Percentiles rank a stretch among this genome's conserved stretches.
Conservation (phyloP, 805 yeast genomes). For the Scheffersomyces ergatensis region DNA sequence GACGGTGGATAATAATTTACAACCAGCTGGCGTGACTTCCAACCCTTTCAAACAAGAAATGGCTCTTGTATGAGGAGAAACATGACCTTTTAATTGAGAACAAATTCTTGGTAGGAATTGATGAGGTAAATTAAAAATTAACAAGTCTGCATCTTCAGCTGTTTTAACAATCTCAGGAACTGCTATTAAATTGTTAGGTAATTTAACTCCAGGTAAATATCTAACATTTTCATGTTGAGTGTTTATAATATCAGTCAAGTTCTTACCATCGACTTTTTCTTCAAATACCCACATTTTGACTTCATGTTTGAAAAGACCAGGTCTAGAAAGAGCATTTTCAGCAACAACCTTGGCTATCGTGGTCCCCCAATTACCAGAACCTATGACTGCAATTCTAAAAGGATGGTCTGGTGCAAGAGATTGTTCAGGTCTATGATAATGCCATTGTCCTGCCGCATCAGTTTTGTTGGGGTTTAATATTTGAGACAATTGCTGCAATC, state of each 20-base stretch:
- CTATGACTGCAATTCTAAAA: conserved; percentile 40
- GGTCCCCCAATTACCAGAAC: conserved; percentile 50
- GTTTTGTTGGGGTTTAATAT: conserved; percentile 18
- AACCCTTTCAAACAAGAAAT: conserved; percentile 46
- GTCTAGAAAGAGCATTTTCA: conserved; percentile 39
- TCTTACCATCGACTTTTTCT: conserved; percentile 38
- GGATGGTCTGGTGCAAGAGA: conserved; percentile 18
- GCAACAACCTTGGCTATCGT: conserved; percentile 46
- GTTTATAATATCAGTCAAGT: conserved; percentile 44
- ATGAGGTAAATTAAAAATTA: conserved; percentile 46
- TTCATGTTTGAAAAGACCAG: conserved; percentile 33
- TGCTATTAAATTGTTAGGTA: conserved; percentile 41
- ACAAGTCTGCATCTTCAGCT: conserved; percentile 39
- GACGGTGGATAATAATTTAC: conserved; percentile 42
- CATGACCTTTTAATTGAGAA: conserved; percentile 37
- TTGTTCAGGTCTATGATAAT: conserved; percentile 6
- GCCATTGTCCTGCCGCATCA: conserved; percentile 3
- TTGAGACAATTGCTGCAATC: conserved; percentile 28
- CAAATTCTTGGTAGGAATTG: conserved; percentile 42
- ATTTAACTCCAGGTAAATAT: conserved; percentile 41
- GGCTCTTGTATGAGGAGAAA: conserved; percentile 37
- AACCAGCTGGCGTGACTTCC: conserved; percentile 42
- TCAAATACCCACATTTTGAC: conserved; percentile 48
- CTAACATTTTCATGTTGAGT: conserved; percentile 42
- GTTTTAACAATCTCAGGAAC: conserved; percentile 37